These are phyloP conservation scores for Fusarium vanettenii DNA, from an alignment of 2,329 filamentous ascomycete species.

Conservation along the genomic window DNA sequence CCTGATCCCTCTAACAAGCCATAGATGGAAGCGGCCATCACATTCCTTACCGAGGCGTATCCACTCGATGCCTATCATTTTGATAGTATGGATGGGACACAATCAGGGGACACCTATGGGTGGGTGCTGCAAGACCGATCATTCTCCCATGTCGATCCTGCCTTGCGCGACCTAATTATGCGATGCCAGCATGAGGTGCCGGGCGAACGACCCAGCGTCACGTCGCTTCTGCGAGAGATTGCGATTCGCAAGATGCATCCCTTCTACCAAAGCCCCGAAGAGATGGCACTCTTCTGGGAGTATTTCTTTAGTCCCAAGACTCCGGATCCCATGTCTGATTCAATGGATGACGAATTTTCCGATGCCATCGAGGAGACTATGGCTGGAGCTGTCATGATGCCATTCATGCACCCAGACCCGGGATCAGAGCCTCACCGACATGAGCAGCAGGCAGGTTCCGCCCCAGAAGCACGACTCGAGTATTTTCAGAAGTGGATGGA, in stretches of 20 bases:
- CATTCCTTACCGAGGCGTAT: slow-evolving; percentile 15
- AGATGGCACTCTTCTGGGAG: slow-evolving; percentile 35
- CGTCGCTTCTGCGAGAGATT: slow-evolving; percentile 33
- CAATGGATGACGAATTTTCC: neutral
- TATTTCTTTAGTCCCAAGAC: slow-evolving; percentile 9
- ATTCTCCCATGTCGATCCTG: slow-evolving; percentile 29
- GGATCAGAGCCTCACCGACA: neutral
- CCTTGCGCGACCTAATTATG: slow-evolving; percentile 37
- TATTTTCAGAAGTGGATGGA: neutral
- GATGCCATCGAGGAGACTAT: neutral
- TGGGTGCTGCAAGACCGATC: slow-evolving; percentile 25
- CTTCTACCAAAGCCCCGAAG: slow-evolving; percentile 30
- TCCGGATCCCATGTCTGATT: neutral
- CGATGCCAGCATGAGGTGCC: slow-evolving; percentile 44
- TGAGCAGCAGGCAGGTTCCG: neutral
- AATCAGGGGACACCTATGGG: slow-evolving; percentile 33
- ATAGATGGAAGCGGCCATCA: slow-evolving; percentile 46
- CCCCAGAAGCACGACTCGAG: neutral
- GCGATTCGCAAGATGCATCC: slow-evolving; percentile 28
- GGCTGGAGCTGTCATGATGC: neutral
- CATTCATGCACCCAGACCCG: neutral
- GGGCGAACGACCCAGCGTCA: slow-evolving; percentile 39
- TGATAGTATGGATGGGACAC: neutral
- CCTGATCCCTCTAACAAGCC: slow-evolving; percentile 6
- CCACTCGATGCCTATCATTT: slow-evolving; percentile 24